phyloP scores from a whole-genome alignment of 1,284 basidiomycete genomes.

The Ustilago cynodontis region DNA sequence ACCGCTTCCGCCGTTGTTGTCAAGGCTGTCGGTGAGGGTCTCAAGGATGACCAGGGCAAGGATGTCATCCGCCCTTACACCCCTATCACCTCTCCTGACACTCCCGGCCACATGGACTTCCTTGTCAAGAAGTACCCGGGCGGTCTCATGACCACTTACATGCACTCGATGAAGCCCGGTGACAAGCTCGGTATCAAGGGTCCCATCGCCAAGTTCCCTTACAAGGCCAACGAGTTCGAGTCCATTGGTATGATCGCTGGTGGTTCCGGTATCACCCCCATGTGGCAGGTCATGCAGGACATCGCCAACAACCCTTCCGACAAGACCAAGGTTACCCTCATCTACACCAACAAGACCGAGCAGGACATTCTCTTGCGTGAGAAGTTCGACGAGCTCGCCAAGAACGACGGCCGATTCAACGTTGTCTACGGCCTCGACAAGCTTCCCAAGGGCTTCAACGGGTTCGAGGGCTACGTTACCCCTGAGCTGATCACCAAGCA shows the following conservation, averaged over 20 bases:
- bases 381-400: conserved; percentile 76
- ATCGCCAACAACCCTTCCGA: conserved; percentile 76
- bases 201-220: conserved; percentile 66
- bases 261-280: conserved; percentile 78
- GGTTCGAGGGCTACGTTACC: conserved; percentile 74
- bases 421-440: conserved; percentile 90
- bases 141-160: conserved; percentile 71
- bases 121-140: conserved; percentile 79
- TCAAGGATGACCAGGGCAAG: conserved; percentile 82
- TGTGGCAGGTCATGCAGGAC: conserved; percentile 70
- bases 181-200: conserved; percentile 88
- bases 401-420: conserved; percentile 74
- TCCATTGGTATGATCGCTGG: conserved; percentile 91
- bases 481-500: conserved; percentile 80
- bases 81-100: conserved; percentile 63
- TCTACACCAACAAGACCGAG: conserved; percentile 92
- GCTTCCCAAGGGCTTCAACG: conserved; percentile 76
- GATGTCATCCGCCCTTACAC: conserved; percentile 80
- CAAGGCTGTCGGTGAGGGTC: conserved; percentile 72
- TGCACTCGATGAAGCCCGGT: conserved; percentile 77
- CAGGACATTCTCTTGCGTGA: conserved; percentile 88
- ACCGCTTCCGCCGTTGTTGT: conserved; percentile 75
- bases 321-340: conserved; percentile 92
- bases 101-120: conserved; percentile 72
- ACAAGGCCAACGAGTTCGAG: conserved; percentile 72